Conservation (phyloP, 331 rosid genomes). For the Acacia pycnantha region DNA sequence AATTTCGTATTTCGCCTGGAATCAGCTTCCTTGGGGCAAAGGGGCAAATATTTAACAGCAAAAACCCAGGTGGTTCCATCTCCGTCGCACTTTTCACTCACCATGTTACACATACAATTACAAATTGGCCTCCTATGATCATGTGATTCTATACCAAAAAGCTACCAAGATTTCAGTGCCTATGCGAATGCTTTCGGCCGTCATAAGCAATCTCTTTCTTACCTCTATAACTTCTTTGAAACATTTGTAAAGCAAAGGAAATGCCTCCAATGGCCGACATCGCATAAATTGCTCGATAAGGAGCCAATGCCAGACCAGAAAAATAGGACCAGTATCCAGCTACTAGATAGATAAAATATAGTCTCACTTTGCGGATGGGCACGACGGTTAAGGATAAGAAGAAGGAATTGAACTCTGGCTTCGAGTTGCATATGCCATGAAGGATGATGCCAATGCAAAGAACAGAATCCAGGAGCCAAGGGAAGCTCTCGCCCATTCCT, state of each 20-base stretch:
- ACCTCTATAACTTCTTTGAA: conserved; percentile 49
- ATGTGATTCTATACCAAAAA: background rate
- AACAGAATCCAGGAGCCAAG: conserved; percentile 85
- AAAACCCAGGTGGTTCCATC: conserved; percentile 26
- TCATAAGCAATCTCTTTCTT: conserved; percentile 52
- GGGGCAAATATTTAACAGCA: conserved; percentile 6
- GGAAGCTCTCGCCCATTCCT: conserved; percentile 69
- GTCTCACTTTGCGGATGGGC: conserved; percentile 37
- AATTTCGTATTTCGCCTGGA: conserved; percentile 12
- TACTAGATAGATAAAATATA: conserved; percentile 58
- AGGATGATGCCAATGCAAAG: conserved; percentile 70
- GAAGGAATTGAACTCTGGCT: conserved; percentile 51
- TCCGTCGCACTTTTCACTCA: conserved; percentile 17
- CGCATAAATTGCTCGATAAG: conserved; percentile 60
- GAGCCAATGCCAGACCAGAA: conserved; percentile 79
- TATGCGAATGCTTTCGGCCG: conserved; percentile 76
- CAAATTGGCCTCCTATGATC: background rate
- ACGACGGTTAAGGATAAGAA: conserved; percentile 41
- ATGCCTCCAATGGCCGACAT: conserved; percentile 72
- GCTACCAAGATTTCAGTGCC: conserved; percentile 52
- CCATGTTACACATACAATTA: conserved; percentile 13
- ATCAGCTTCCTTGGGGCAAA: background rate
- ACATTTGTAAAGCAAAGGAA: conserved; percentile 53
- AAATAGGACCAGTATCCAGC: conserved; percentile 79
- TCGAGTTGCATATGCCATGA: conserved; percentile 62